Percentiles rank a stretch among this genome's conserved stretches.
These are phyloP conservation scores for Backusella westeae DNA, from an alignment of 192 early-diverging fungal species.

Conservation along the genomic window DNA sequence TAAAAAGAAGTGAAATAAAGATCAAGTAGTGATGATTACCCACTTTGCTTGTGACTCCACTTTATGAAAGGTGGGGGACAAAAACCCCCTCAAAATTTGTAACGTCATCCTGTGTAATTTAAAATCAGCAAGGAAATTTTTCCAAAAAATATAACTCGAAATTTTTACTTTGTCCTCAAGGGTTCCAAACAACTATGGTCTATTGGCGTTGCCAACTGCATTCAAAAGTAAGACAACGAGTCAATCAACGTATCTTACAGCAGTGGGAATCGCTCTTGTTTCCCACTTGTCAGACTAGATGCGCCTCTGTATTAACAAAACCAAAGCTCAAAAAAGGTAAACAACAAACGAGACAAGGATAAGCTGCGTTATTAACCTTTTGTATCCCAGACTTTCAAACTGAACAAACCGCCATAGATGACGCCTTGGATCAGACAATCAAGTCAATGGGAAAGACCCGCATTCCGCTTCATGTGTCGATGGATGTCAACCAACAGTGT, in stretches of 20 bases:
- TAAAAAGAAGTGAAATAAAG: not conserved
- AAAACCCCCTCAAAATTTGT: not conserved
- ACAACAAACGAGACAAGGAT: not conserved
- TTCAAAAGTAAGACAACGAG: constrained; percentile 1
- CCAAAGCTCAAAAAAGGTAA: constrained; percentile 4
- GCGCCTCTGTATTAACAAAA: not conserved
- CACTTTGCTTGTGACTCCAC: not conserved
- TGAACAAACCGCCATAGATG: not conserved
- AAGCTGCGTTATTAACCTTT: not conserved
- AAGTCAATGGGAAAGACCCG: not conserved
- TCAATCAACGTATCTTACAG: not conserved
- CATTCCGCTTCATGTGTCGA: constrained; percentile 12
- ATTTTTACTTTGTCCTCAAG: not conserved
- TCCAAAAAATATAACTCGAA: not conserved
- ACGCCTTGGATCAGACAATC: constrained; percentile 1
- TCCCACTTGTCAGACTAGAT: constrained; percentile 2
- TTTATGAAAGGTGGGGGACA: not conserved
- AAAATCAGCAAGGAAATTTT: not conserved
- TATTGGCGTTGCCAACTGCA: constrained; percentile 13
- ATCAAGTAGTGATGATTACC: no score
- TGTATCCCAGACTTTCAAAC: not conserved
- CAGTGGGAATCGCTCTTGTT: constrained; percentile 2
- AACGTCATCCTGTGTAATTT: not conserved
- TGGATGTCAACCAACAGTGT: not conserved
- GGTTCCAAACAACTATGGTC: constrained; percentile 8